Evolutionary conservation across 2,329 filamentous ascomycete species (phyloP).

Genomic region (Apiospora aurea): DNA sequence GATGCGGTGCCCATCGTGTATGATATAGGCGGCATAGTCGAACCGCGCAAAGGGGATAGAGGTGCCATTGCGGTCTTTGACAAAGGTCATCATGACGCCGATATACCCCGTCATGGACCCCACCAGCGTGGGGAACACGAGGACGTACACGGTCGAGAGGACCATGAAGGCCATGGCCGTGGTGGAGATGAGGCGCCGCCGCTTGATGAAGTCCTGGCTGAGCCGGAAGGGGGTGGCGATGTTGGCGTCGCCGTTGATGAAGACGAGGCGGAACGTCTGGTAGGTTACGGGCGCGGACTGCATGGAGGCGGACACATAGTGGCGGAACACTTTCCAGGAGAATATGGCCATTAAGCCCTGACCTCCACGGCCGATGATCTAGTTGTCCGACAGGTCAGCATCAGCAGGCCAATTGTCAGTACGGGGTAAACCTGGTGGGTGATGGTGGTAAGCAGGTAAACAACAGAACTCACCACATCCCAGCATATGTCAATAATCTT

Average conservation of each 20-base stretch:
- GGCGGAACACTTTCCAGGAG: constrained; percentile 39
- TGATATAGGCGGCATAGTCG: neutral
- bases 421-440: no score
- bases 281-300: constrained; percentile 37
- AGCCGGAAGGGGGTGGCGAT: neutral
- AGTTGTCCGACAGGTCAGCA: neutral
- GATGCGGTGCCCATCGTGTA: neutral
- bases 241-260: constrained; percentile 30
- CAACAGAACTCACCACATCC: neutral
- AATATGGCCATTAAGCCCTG: constrained; percentile 37
- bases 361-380: constrained; percentile 40
- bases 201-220: neutral
- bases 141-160: neutral
- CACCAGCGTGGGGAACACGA: neutral
- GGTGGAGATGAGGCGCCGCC: neutral
- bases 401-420: neutral
- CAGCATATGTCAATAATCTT: neutral
- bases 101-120: neutral
- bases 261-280: constrained; percentile 35
- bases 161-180: constrained; percentile 22
- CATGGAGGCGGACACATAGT: constrained; percentile 38
- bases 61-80: neutral
- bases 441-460: no score
- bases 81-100: neutral
- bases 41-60: neutral